A percentile compares a stretch with the other conserved stretches of the same genome.
phyloP scores from a whole-genome alignment of 106 monocot genomes.

The Acorus calamus region DNA sequence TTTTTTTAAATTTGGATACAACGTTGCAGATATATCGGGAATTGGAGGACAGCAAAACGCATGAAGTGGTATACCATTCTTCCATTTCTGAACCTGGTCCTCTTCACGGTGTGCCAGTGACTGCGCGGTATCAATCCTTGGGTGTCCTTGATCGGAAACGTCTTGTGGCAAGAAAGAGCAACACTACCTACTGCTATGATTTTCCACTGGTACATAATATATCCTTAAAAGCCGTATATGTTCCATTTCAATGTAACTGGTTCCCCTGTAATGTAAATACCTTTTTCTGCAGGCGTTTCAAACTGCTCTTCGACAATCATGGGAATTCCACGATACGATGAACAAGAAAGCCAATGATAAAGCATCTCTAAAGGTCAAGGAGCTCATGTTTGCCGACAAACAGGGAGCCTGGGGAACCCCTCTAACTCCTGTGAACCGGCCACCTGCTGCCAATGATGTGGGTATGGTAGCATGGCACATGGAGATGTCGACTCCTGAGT shows the following conservation, averaged over 20 bases:
- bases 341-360: constrained; percentile 9
- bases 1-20: too few relatives aligned
- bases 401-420: constrained; percentile 61
- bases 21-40: constrained; percentile 72
- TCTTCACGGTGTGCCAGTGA: constrained; percentile 56
- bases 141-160: constrained; percentile 61
- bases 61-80: constrained; percentile 71
- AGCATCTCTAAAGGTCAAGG: constrained; percentile 40
- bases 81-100: constrained; percentile 39
- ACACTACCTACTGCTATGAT: constrained; percentile 97
- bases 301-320: constrained; percentile 52
- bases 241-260: too few relatives aligned
- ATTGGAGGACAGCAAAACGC: constrained; percentile 59
- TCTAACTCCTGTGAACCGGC: constrained; percentile 41
- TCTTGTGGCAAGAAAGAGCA: constrained; percentile 62
- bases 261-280: too few relatives aligned
- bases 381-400: constrained; percentile 71
- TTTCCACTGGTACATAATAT: constrained; percentile 55
- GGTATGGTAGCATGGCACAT: constrained; percentile 95
- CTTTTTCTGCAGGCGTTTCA: constrained; percentile 61
- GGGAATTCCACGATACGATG: constrained; percentile 28
- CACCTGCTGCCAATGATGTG: constrained; percentile 64
- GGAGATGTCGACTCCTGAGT: constrained; percentile 80
- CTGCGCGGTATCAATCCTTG: constrained; percentile 57
- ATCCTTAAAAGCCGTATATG: too few relatives aligned